Evolutionary conservation across 148 eudicot genomes (phyloP), one percentile per base, ranked within the genome.

Genomic region (Amaranthus palmeri): DNA sequence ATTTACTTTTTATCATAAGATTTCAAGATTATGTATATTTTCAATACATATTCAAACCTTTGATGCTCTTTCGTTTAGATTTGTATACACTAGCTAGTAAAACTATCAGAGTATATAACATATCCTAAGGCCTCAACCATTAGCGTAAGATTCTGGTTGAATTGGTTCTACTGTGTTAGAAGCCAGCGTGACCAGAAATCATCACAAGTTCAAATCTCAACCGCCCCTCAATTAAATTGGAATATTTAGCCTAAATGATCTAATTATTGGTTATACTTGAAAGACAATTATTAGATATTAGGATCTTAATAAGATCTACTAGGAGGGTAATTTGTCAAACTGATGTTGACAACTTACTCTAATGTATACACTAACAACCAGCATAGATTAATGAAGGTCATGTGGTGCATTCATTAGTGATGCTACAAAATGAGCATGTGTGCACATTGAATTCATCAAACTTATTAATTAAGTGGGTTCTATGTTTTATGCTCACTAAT

Each of bases 401-500:
- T 73, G 63, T 54, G 50, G 25, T 47, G 47, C 65, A 74, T 65
- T 74, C 12, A 77, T 10, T 65, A 46, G 17, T 71, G 53, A 71
- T 67, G 54, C 7, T n/a, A 4, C 8, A 36, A 12, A 58, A 60
- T 25, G 36, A 25, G 36, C 68, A 72, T 60, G 48, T 65, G 73
- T 74, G 74, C 59, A 56, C 53, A 62, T 78, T 69, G 60, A 74
- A 55, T 73, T 46, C 52, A 65, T 65, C 40, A 13, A 15, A 36
- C 50, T 8, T 4, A 50, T 44, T n/a, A 43, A 72, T 51, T 13
- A 45, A 17, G 43, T 10, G 40, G 36, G 54, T 11, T 45, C 7
- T 18, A 8, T 5, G 42, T 15, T 59, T 8, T 50, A 41, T 47
- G 66, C 42, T 61, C 59, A 71, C 65, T 14, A 41, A 43, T 71